Conservation (phyloP, 257 asterid genomes). For the Verbascum thapsus region DNA sequence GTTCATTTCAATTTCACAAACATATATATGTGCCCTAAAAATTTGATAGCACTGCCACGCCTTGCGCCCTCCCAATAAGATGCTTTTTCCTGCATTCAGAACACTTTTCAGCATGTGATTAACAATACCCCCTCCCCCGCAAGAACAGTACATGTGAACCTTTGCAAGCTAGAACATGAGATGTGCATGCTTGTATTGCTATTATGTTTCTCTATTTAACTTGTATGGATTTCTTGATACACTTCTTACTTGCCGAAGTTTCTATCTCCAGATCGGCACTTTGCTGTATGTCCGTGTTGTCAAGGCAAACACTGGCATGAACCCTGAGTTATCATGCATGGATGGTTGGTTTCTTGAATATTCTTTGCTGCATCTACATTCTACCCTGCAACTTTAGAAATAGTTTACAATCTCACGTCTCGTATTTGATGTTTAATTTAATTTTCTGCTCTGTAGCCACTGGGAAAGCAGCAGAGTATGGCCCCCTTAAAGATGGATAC, state of each 20-base stretch:
- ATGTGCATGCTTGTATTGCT: conserved; percentile 3
- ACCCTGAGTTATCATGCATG: conserved; percentile 96
- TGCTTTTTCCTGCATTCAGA: conserved; percentile 6
- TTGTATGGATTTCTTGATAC: conserved; percentile 19
- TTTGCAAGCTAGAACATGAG: conserved; percentile 14
- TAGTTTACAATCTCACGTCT: neutral
- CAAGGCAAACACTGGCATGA: conserved; percentile 84
- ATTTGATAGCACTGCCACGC: no score
- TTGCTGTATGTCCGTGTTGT: conserved; percentile 85
- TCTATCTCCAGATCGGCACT: conserved; percentile 67
- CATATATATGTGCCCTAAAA: no score
- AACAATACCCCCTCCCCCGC: no score
- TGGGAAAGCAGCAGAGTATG: conserved; percentile 93
- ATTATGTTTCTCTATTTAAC: conserved; percentile 15
- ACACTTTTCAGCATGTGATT: neutral
- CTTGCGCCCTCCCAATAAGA: no score
- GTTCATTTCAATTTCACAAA: no score
- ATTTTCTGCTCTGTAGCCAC: conserved; percentile 42
- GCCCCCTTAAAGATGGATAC: conserved; percentile 88
- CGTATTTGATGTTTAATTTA: conserved; percentile 15
- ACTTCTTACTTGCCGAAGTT: conserved; percentile 24
- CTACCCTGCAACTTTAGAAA: conserved; percentile 6
- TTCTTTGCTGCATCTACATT: conserved; percentile 1
- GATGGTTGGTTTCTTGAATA: conserved; percentile 65
- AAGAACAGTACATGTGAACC: no score